A percentile compares a stretch with the other conserved stretches of the same genome.
These are phyloP conservation scores for Sphaerobolus stellatus DNA, from an alignment of 1,284 basidiomycete species.

Conservation along the genomic window DNA sequence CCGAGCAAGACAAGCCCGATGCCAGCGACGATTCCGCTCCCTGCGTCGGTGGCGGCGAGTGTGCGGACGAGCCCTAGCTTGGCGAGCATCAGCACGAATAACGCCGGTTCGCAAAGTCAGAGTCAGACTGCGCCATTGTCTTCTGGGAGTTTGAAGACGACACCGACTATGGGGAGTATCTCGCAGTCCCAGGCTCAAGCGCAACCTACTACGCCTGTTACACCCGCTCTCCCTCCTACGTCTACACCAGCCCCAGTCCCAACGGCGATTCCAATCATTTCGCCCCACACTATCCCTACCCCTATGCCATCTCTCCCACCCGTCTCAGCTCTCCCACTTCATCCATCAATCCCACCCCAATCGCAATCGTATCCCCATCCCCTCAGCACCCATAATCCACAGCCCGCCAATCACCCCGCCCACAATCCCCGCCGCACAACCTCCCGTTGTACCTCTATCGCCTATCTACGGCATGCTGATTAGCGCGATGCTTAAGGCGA, in stretches of 20 bases:
- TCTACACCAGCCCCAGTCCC: too few species aligned
- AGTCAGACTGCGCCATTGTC: too few species aligned
- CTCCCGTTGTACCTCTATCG: neutral
- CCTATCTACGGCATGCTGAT: too few species aligned
- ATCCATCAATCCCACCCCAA: neutral
- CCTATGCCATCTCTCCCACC: neutral
- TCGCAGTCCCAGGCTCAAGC: neutral
- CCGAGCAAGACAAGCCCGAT: too few species aligned
- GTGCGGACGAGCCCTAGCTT: too few species aligned
- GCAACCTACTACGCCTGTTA: neutral
- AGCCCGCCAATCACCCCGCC: neutral
- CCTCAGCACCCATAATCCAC: neutral
- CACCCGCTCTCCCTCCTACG: neutral
- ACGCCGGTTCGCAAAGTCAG: too few species aligned
- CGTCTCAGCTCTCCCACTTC: too few species aligned
- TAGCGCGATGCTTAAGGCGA: too few species aligned
- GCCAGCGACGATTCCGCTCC: neutral
- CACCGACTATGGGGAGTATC: neutral
- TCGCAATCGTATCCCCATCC: too few species aligned
- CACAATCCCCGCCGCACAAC: neutral
- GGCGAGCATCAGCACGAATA: too few species aligned
- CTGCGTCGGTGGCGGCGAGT: neutral
- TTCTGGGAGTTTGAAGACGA: neutral
- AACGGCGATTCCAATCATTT: neutral
- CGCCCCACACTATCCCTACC: neutral